Percentiles rank a stretch among this genome's conserved stretches.
Evolutionary conservation across 1,284 basidiomycete species (phyloP).

Genomic region (Heterobasidion irregulare): DNA sequence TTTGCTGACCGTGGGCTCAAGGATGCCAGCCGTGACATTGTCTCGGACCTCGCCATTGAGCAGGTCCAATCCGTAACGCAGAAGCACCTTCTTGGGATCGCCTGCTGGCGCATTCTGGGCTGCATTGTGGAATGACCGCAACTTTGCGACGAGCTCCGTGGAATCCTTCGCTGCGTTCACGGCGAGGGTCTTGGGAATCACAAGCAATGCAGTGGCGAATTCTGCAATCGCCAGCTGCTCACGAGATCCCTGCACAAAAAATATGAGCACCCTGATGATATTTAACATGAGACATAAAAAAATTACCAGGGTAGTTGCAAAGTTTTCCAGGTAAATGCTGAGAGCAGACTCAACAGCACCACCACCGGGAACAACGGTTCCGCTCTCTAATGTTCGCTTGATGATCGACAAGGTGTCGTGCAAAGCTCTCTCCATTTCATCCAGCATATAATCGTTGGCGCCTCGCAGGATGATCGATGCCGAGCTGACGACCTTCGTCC

Average conservation of each 20-base stretch:
- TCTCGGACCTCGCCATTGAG: constrained; percentile 93
- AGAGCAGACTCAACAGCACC: constrained; percentile 97
- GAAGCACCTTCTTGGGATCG: constrained; percentile 92
- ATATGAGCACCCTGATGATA: neutral
- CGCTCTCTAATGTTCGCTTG: constrained; percentile 96
- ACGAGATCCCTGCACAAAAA: constrained; percentile 70
- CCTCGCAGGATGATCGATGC: constrained; percentile 92
- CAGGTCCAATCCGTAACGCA: constrained; percentile 94
- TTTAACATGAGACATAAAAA: constrained; percentile 2
- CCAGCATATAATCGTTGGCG: constrained; percentile 98
- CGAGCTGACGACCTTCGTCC: constrained; percentile 94
- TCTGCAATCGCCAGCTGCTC: constrained; percentile 99
- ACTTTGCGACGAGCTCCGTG: constrained; percentile 94
- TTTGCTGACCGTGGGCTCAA: constrained; percentile 97
- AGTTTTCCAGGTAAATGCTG: constrained; percentile 98
- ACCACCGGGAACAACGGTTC: constrained; percentile 93
- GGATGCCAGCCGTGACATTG: constrained; percentile 87
- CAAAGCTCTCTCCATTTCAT: constrained; percentile 97
- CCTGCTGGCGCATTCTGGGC: constrained; percentile 87
- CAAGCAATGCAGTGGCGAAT: constrained; percentile 88
- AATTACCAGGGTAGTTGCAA: constrained; percentile 90
- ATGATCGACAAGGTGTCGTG: constrained; percentile 95
- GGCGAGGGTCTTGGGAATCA: constrained; percentile 95
- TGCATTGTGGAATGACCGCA: constrained; percentile 95
- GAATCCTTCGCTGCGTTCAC: constrained; percentile 99